Percentiles rank a stretch among this genome's conserved stretches.
Conservation (phyloP, 805 yeast species). For the Yarrowia sp. region DNA sequence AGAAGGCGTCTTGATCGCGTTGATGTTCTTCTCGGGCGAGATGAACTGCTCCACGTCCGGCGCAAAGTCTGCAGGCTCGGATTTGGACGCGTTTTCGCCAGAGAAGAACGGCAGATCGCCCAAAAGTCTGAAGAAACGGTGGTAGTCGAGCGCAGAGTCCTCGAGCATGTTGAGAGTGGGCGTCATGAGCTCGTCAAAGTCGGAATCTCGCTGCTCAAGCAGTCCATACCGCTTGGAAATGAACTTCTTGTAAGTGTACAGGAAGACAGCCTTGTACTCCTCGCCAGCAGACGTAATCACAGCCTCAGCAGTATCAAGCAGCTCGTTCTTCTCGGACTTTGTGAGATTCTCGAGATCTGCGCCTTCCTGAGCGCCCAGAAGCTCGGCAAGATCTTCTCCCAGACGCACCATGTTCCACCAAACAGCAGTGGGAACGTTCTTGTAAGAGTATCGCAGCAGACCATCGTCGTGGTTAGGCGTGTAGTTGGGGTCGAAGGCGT, state of each 20-base stretch:
- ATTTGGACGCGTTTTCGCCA: constrained; percentile 31
- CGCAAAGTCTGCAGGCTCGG: constrained; percentile 30
- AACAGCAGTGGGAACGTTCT: constrained; percentile 79
- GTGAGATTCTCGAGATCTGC: constrained; percentile 45
- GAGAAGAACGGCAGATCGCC: constrained; percentile 49
- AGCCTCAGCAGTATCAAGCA: constrained; percentile 57
- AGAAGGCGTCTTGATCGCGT: constrained; percentile 31
- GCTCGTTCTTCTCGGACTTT: constrained; percentile 34
- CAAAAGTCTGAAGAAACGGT: constrained; percentile 67
- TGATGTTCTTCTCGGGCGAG: constrained; percentile 28
- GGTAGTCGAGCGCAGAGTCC: constrained; percentile 69
- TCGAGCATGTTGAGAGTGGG: constrained; percentile 62
- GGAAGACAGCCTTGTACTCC: constrained; percentile 61
- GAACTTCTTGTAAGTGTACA: constrained; percentile 53
- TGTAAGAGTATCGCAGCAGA: constrained; percentile 66
- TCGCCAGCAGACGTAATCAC: constrained; percentile 64
- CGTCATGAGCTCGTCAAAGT: constrained; percentile 45
- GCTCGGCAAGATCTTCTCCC: constrained; percentile 79
- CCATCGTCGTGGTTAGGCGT: constrained; percentile 91
- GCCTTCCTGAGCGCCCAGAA: constrained; percentile 68
- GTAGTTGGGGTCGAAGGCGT: constrained; percentile 71
- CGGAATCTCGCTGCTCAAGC: constrained; percentile 41
- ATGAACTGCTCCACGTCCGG: constrained; percentile 3
- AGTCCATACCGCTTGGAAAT: constrained; percentile 73
- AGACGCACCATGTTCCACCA: constrained; percentile 91